These are phyloP conservation scores for Coniochaeta sp. DNA, from an alignment of 2,329 filamentous ascomycete genomes.

Conservation along the genomic window DNA sequence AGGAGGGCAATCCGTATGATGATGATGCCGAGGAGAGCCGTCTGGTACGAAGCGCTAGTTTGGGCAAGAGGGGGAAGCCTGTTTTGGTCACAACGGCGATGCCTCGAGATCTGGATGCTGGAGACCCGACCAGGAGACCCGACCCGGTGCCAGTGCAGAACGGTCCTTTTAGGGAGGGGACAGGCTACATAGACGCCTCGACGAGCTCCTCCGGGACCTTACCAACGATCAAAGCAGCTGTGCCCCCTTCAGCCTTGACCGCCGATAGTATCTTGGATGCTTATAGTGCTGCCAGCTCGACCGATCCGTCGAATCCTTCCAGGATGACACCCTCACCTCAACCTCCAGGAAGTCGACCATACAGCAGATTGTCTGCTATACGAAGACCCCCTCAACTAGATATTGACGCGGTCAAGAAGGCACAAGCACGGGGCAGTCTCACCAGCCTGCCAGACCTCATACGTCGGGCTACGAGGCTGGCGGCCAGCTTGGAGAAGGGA, in stretches of 20 bases:
- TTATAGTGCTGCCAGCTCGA: conserved; percentile 40
- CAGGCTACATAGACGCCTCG: conserved; percentile 37
- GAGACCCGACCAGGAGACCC: conserved; percentile 23
- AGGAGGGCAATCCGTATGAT: conserved; percentile 36
- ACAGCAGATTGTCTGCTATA: conserved; percentile 46
- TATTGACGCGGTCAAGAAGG: conserved; percentile 72
- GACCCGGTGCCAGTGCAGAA: conserved; percentile 27
- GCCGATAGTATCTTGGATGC: conserved; percentile 42
- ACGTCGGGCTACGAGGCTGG: conserved; percentile 75
- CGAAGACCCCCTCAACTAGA: conserved; percentile 67
- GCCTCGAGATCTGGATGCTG: conserved; percentile 15
- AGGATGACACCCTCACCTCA: conserved; percentile 14
- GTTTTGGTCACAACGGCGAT: conserved; percentile 40
- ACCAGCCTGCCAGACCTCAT: conserved; percentile 93
- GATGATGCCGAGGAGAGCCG: conserved; percentile 46
- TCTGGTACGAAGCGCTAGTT: conserved; percentile 53
- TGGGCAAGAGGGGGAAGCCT: conserved; percentile 54
- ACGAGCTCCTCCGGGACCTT: conserved; percentile 38
- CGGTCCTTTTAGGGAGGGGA: conserved; percentile 33
- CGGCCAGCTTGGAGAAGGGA: conserved; percentile 81
- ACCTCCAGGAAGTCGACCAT: conserved; percentile 21
- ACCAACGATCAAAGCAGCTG: conserved; percentile 19
- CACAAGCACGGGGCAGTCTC: conserved; percentile 78
- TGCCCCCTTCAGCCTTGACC: conserved; percentile 21
- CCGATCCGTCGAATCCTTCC: conserved; percentile 27